Evolutionary conservation across 768 basidiomycete species (phyloP).

Genomic region (Roridomyces roridus): DNA sequence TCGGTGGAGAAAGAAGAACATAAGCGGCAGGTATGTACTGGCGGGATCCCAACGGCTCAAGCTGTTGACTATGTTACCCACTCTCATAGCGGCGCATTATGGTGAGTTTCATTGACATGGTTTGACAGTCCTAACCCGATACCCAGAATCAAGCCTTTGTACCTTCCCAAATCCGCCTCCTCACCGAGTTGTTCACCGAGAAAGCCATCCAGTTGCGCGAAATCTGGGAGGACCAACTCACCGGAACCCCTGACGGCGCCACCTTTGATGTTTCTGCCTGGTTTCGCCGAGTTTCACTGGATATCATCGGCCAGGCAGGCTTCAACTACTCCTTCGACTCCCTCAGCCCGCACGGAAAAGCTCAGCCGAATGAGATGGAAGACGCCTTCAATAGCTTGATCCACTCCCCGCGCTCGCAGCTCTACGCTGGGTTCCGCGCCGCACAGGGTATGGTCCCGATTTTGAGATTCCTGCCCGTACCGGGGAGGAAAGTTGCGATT

Average conservation of each 20-base stretch:
- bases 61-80: neutral
- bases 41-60: neutral
- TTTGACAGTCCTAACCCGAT: neutral
- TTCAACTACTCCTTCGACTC: neutral
- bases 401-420: neutral
- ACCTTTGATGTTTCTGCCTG: slow-evolving; percentile 40
- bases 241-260: slow-evolving; percentile 17
- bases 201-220: slow-evolving; percentile 44
- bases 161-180: slow-evolving; percentile 43
- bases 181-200: slow-evolving; percentile 43
- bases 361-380: slow-evolving; percentile 1
- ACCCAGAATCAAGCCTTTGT: slow-evolving; percentile 54
- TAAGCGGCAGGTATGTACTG: slow-evolving; percentile 1
- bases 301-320: slow-evolving; percentile 50
- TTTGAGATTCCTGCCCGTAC: neutral
- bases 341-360: neutral
- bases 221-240: slow-evolving; percentile 33
- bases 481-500: slow-evolving; percentile 10
- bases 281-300: slow-evolving; percentile 42
- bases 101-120: neutral
- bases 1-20: neutral
- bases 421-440: neutral
- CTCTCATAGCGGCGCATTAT: neutral
- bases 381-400: neutral
- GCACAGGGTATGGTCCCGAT: neutral